A percentile compares a stretch with the other conserved stretches of the same genome.
Conservation (phyloP, 805 yeast genomes). For the Komagataella kurtzmanii region DNA sequence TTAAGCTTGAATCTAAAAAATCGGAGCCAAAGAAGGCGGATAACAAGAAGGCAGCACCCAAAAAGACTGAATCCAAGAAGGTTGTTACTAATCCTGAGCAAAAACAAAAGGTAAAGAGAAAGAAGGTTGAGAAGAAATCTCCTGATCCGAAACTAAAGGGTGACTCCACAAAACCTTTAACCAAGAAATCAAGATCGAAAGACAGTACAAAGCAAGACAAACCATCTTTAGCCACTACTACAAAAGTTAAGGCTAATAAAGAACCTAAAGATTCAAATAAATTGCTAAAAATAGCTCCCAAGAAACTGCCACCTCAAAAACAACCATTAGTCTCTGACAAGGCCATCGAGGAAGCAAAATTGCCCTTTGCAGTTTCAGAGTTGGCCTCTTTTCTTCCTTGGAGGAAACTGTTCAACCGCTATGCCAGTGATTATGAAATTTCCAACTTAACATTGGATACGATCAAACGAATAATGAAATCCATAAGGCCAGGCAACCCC, state of each 20-base stretch:
- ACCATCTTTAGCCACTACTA: not conserved
- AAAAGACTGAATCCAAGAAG: not conserved
- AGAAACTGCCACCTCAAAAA: not conserved
- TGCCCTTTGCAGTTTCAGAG: not conserved
- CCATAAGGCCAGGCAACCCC: not conserved
- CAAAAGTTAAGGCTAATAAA: not conserved
- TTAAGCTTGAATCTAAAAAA: not conserved
- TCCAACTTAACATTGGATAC: not conserved
- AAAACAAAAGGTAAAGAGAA: not conserved
- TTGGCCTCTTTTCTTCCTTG: not conserved
- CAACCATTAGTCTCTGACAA: not conserved
- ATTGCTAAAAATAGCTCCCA: not conserved
- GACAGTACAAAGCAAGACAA: not conserved
- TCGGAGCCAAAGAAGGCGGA: not conserved
- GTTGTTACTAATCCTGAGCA: not conserved
- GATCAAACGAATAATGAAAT: not conserved
- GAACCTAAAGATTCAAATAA: not conserved
- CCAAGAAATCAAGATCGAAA: not conserved
- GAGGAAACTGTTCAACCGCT: not conserved
- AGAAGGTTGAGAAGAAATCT: not conserved
- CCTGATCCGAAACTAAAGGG: not conserved
- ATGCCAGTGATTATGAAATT: not conserved
- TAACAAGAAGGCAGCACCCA: not conserved
- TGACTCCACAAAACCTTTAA: not conserved
- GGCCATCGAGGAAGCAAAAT: not conserved